A percentile compares a stretch with the other conserved stretches of the same genome.
phyloP scores from a whole-genome alignment of 1,284 basidiomycete genomes.

The Grifola frondosa region DNA sequence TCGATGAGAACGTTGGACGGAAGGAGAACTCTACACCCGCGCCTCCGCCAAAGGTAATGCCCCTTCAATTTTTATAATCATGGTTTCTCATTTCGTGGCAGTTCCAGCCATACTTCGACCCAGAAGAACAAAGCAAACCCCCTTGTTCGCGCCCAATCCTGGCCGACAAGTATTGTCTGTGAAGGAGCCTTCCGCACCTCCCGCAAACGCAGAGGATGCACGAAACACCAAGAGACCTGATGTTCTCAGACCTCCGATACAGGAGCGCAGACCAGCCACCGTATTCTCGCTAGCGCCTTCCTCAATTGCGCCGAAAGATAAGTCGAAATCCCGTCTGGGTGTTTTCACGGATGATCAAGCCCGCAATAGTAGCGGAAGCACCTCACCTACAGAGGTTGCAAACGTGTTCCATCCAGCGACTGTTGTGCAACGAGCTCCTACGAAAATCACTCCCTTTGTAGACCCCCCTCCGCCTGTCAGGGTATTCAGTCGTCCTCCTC shows the following conservation, averaged over 20 bases:
- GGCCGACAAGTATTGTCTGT: conserved; percentile 38
- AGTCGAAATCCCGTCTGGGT: conserved; percentile 31
- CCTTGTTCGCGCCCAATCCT: conserved; percentile 29
- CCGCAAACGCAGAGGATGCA: conserved; percentile 29
- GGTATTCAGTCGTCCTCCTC: conserved; percentile 67
- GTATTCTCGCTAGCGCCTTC: conserved; percentile 63
- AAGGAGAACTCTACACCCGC: conserved; percentile 48
- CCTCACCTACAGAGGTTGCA: conserved; percentile 3
- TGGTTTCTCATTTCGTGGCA: conserved; percentile 3
- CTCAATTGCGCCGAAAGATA: conserved; percentile 40
- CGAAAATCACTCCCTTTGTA: conserved; percentile 47
- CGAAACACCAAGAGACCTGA: conserved; percentile 21
- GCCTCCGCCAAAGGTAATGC: conserved; percentile 40
- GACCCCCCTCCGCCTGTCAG: conserved; percentile 61
- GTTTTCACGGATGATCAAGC: conserved; percentile 46
- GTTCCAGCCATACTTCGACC: conserved; percentile 34
- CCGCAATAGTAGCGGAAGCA: conserved; percentile 37
- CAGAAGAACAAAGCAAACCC: conserved; percentile 25
- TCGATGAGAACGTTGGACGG: conserved; percentile 55
- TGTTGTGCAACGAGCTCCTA: conserved; percentile 7
- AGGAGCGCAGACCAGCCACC: conserved; percentile 16
- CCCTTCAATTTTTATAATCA: neutral
- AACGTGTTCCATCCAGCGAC: conserved; percentile 18
- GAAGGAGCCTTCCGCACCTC: conserved; percentile 32
- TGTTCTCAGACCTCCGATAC: conserved; percentile 13